Evolutionary conservation across 73 alveolate genomes (phyloP).

Genomic region (Paramecium biaurelia): DNA sequence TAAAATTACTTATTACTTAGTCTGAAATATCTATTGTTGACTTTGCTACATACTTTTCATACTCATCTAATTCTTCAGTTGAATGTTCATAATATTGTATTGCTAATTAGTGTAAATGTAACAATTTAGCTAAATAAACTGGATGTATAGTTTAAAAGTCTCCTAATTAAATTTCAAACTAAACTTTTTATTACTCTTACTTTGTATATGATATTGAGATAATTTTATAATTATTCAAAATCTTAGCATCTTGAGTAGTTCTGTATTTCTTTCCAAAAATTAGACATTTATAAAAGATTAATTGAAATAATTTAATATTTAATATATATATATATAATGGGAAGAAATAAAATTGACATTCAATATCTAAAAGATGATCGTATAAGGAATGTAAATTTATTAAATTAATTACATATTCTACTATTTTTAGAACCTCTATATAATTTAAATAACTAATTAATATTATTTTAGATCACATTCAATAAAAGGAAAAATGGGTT

Average conservation of each 20-base stretch:
- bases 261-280: slow-evolving; percentile 2
- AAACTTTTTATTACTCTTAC: background rate
- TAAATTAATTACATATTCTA: background rate
- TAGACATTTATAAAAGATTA: background rate
- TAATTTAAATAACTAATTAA: background rate
- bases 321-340: slow-evolving; percentile 18
- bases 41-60: background rate
- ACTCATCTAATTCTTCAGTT: background rate
- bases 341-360: slow-evolving; percentile 59
- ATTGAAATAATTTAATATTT: background rate
- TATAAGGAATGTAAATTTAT: slow-evolving; percentile 60
- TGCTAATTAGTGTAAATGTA: background rate
- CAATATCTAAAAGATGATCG: slow-evolving; percentile 60
- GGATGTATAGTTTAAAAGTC: background rate
- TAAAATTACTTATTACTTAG: background rate
- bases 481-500: slow-evolving; percentile 63
- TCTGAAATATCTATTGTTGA: background rate
- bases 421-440: background rate
- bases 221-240: background rate
- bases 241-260: background rate
- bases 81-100: background rate
- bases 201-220: background rate
- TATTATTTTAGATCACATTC: slow-evolving; percentile 54
- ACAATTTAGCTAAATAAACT: background rate
- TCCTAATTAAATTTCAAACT: background rate